phyloP scores from a whole-genome alignment of 352 stramenopile species.

The Phytophthora europaea region DNA sequence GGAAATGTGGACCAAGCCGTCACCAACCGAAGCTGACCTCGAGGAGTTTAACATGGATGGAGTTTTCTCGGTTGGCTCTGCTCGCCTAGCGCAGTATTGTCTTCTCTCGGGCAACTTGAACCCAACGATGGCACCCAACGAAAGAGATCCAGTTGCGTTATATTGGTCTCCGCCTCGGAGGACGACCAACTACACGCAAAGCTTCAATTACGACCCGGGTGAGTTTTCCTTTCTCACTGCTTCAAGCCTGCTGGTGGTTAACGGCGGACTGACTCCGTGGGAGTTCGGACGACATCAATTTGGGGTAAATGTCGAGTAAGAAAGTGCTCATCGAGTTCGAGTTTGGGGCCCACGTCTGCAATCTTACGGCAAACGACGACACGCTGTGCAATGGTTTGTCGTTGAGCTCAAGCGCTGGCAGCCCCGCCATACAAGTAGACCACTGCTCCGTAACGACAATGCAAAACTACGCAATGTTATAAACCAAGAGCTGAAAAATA shows the following conservation, averaged over 20 bases:
- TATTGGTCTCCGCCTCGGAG: slow-evolving; percentile 7
- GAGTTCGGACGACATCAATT: too few species aligned
- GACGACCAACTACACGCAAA: slow-evolving; percentile 6
- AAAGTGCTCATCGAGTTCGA: too few species aligned
- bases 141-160: slow-evolving; percentile 30
- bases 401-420: too few species aligned
- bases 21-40: slow-evolving; percentile 31
- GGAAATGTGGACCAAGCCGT: slow-evolving; percentile 36
- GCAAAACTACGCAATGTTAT: too few species aligned
- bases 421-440: too few species aligned
- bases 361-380: too few species aligned
- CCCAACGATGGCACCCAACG: neutral
- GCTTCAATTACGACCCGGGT: slow-evolving; percentile 46
- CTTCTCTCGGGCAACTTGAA: slow-evolving; percentile 36
- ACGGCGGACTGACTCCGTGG: slow-evolving; percentile 23
- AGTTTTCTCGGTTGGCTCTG: slow-evolving; percentile 32
- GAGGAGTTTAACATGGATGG: slow-evolving; percentile 27
- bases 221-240: slow-evolving; percentile 48
- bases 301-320: neutral
- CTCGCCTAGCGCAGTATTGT: slow-evolving; percentile 33
- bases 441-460: too few species aligned
- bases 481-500: too few species aligned
- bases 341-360: too few species aligned
- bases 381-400: too few species aligned
- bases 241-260: slow-evolving; percentile 54